A percentile compares a stretch with the other conserved stretches of the same genome.
These are phyloP conservation scores for Leptomonas pyrrhocoris DNA, from an alignment of 208 protist species.

Conservation along the genomic window DNA sequence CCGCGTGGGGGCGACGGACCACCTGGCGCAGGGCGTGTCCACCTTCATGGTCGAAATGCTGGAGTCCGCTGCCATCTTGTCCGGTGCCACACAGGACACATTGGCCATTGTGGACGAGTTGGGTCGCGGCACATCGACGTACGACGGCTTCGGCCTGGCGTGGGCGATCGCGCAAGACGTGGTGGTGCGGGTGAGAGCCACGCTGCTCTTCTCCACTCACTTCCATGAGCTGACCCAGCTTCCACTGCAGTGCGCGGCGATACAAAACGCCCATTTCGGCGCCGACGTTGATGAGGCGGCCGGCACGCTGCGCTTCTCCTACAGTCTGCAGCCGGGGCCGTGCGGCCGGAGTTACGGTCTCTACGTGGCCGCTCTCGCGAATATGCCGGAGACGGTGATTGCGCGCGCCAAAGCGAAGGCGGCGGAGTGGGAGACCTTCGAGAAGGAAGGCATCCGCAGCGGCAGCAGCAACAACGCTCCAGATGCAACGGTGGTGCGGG, in stretches of 20 bases:
- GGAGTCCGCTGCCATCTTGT: conserved; percentile 97
- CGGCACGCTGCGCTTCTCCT: conserved; percentile 85
- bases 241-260: conserved; percentile 42
- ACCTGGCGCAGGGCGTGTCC: conserved; percentile 92
- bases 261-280: conserved; percentile 87
- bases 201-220: conserved; percentile 99
- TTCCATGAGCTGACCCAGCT: conserved; percentile 99
- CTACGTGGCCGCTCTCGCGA: conserved; percentile 90
- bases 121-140: conserved; percentile 98
- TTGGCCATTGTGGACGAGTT: conserved; percentile 99
- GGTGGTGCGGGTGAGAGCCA: conserved; percentile 70
- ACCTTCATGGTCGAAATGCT: conserved; percentile 99
- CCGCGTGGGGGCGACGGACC: conserved; percentile 99
- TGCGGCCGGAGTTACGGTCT: conserved; percentile 93
- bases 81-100: conserved; percentile 92
- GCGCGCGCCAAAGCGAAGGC: conserved; percentile 79
- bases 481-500: conserved; percentile 37
- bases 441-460: conserved; percentile 23
- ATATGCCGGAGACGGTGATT: conserved; percentile 86
- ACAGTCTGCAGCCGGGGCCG: conserved; percentile 83
- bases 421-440: conserved; percentile 86
- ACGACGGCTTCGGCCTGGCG: conserved; percentile 99
- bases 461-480: background rate
- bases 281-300: conserved; percentile 68
- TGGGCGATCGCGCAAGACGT: conserved; percentile 98